phyloP scores from a whole-genome alignment of 768 basidiomycete genomes.

The Tulasnella sp. region DNA sequence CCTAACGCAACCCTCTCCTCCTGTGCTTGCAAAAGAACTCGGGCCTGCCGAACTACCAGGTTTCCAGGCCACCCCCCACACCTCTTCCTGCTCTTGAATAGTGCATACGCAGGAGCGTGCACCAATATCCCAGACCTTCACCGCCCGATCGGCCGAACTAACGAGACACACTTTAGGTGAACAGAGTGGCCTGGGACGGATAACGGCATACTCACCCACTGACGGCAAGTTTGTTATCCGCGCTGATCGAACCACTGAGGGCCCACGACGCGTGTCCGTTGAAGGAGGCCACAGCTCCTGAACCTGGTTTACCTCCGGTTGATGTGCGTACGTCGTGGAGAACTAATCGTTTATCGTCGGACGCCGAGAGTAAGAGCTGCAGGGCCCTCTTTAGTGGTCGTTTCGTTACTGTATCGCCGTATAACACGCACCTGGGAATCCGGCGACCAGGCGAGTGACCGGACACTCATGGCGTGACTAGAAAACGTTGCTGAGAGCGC shows the following conservation, averaged over 20 bases:
- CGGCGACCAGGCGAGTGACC: slow-evolving; percentile 77
- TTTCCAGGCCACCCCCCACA: slow-evolving; percentile 76
- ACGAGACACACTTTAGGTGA: neutral
- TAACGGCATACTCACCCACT: slow-evolving; percentile 50
- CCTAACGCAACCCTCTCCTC: slow-evolving; percentile 57
- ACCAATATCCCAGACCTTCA: slow-evolving; percentile 78
- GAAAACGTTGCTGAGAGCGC: slow-evolving; percentile 58
- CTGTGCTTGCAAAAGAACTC: slow-evolving; percentile 60
- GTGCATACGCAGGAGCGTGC: slow-evolving; percentile 65
- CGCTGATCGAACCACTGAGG: slow-evolving; percentile 67
- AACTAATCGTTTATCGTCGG: slow-evolving; percentile 84
- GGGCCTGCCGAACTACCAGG: slow-evolving; percentile 41
- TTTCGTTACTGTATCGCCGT: neutral
- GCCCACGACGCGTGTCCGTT: slow-evolving; percentile 89
- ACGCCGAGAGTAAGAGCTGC: slow-evolving; percentile 77
- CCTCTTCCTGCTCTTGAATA: slow-evolving; percentile 63
- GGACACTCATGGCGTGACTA: slow-evolving; percentile 82
- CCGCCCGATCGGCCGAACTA: slow-evolving; percentile 73
- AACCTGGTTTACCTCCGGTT: slow-evolving; percentile 40
- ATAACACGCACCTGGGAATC: slow-evolving; percentile 56
- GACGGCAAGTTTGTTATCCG: slow-evolving; percentile 63
- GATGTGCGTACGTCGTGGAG: slow-evolving; percentile 79
- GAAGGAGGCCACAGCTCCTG: slow-evolving; percentile 72
- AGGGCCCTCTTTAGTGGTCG: neutral
- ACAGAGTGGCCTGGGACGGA: neutral